Base-by-base conservation (phyloP, 805 yeast species). In the Candida tammaniensis region DNA sequence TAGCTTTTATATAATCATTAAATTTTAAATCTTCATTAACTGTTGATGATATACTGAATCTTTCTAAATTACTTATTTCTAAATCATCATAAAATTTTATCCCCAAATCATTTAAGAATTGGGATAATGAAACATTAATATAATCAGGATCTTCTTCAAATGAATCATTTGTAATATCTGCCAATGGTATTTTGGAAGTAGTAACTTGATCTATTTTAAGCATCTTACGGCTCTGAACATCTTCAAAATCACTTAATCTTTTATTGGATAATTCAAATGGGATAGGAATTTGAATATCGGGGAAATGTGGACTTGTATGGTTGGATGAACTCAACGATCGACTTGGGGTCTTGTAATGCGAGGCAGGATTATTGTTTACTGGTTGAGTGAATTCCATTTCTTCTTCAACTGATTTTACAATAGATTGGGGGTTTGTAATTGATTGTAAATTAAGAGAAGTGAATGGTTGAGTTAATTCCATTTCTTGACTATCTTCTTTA, bases 71-170 rank as follows among this genome's bases (percentile, higher is more conserved):
- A 15, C 57, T 59, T 15, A 65, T 56, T 24, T 63, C 67, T 31
- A 70, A 55, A 43, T 72, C 76, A 44, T 72, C 76, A 44, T 61
- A 70, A 37, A 72, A 72, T 32, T 57, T 59, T 11, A 70, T 56
- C 3, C 64, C 64, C 14, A 70, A 55, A 31, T 64, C 68, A 7
- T 47, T 44, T 46, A 72, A 48, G 32, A 72, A 72, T 11, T 59
- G 55, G 2, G 53, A 48, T 19, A 72, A 52, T 2, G 66, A 47
- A 3, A 68, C 68, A 4, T 64, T 60, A 3, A 38, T 40, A 33
- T 57, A 59, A 25, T 55, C 49, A 12, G 44, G 55, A 18, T 52
- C 50, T 3, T 46, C 49, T 7, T 40, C 46, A 8, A 43, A 49
- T 48, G 3, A 25, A 2, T 33, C 28, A 17, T 28, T 15, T 5